These are phyloP conservation scores for Solanum microdontum DNA, from an alignment of 257 asterid species.

Conservation along the genomic window DNA sequence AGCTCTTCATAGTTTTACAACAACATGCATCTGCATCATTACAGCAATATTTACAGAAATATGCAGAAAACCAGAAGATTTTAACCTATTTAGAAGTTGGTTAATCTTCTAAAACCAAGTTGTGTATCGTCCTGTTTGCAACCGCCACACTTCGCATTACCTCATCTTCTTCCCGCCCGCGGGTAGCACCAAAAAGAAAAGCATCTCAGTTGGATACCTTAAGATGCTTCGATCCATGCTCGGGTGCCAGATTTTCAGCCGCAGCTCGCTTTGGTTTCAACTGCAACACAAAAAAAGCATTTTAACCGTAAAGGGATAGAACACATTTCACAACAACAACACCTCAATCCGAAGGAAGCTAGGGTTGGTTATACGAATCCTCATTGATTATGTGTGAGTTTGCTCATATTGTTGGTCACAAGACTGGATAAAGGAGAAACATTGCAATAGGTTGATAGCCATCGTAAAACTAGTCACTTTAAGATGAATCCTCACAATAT, in stretches of 20 bases:
- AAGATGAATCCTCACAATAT: background rate
- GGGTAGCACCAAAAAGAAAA: background rate
- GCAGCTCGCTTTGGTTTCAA: slow-evolving; percentile 36
- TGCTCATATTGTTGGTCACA: background rate
- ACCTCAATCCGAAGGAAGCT: background rate
- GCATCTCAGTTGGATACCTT: slow-evolving; percentile 15
- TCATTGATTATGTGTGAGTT: background rate
- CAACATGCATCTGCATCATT: background rate
- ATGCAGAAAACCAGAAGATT: background rate
- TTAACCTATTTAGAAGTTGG: background rate
- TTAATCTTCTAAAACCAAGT: background rate
- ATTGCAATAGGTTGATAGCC: background rate
- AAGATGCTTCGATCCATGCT: slow-evolving; percentile 23
- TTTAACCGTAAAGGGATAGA: background rate
- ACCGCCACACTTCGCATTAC: background rate
- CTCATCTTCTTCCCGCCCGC: background rate
- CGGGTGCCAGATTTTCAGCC: slow-evolving; percentile 20
- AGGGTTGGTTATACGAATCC: background rate
- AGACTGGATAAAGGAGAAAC: background rate
- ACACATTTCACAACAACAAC: background rate
- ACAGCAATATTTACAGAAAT: background rate
- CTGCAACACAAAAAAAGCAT: slow-evolving; percentile 5
- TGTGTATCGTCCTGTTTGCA: background rate
- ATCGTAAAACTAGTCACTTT: background rate
- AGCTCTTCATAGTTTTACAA: background rate